Conservation (phyloP, 305 asterid genomes). For the Solanum chacoense region DNA sequence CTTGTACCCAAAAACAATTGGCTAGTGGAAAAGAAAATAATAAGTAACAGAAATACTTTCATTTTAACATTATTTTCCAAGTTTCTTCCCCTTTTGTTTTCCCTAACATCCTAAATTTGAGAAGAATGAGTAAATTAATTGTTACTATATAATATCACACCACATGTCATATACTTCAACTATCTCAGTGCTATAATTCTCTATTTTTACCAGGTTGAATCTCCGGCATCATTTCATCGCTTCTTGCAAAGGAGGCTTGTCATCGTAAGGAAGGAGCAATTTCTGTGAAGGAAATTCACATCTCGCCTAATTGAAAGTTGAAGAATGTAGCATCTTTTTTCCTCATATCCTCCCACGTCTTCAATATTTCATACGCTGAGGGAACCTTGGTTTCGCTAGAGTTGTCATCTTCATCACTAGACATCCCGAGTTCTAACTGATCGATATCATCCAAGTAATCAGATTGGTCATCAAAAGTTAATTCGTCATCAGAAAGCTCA, state of each 20-base stretch:
- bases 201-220: background rate
- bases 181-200: background rate
- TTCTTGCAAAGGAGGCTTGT: background rate
- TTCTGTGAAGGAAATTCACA: background rate
- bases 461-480: constrained; percentile 6
- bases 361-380: constrained; percentile 61
- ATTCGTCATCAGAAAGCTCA: constrained; percentile 15
- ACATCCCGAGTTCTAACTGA: constrained; percentile 19
- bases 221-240: background rate
- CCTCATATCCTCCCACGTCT: constrained; percentile 51
- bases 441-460: constrained; percentile 23
- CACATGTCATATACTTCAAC: background rate
- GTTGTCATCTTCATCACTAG: constrained; percentile 26
- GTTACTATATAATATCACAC: background rate
- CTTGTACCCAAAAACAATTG: background rate
- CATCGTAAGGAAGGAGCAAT: background rate
- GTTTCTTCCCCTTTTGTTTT: background rate
- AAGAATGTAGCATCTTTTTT: constrained; percentile 11
- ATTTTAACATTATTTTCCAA: background rate
- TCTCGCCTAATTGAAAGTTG: constrained; percentile 7
- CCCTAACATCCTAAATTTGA: background rate
- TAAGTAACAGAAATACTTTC: background rate
- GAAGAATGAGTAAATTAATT: background rate
- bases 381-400: constrained; percentile 28
- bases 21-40: background rate